Evolutionary conservation across 352 stramenopile species (phyloP).

Genomic region (Globisporangium viniferum): DNA sequence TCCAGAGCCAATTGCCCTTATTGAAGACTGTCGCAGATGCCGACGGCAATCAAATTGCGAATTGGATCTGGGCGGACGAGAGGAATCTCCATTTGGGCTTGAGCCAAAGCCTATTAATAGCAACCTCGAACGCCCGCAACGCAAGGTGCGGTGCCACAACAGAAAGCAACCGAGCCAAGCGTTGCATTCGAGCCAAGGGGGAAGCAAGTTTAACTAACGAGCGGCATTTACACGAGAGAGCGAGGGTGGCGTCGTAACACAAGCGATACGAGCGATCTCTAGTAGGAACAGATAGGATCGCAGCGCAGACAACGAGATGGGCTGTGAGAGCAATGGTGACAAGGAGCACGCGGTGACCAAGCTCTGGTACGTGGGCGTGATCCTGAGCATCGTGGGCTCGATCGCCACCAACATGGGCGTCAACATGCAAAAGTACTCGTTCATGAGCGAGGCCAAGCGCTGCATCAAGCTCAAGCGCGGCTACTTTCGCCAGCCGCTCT

Average conservation of each 20-base stretch:
- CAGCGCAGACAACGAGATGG: constrained; percentile 1
- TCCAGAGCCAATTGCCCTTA: not conserved
- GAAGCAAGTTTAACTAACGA: not conserved
- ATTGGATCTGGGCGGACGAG: not conserved
- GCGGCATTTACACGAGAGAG: not conserved
- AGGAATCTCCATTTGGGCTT: not conserved
- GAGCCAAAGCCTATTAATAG: not conserved
- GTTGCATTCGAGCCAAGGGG: not conserved
- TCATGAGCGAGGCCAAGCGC: constrained; percentile 79
- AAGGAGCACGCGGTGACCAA: constrained; percentile 10
- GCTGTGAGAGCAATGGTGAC: not conserved
- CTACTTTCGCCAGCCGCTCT: constrained; percentile 76
- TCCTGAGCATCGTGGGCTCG: constrained; percentile 68
- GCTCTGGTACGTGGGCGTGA: constrained; percentile 79
- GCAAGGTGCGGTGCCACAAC: not conserved
- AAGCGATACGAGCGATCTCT: not conserved
- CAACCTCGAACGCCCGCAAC: not conserved
- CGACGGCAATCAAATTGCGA: too few species aligned
- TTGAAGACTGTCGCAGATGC: too few species aligned
- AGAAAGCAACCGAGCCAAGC: not conserved
- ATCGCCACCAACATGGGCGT: constrained; percentile 82
- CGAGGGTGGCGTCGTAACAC: not conserved
- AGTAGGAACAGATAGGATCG: not conserved
- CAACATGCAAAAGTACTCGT: constrained; percentile 88
- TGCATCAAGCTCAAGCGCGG: constrained; percentile 50